Evolutionary conservation across 2,329 filamentous ascomycete species (phyloP), one percentile per base, ranked within the genome.

Genomic region (Verticillium klebahnii): DNA sequence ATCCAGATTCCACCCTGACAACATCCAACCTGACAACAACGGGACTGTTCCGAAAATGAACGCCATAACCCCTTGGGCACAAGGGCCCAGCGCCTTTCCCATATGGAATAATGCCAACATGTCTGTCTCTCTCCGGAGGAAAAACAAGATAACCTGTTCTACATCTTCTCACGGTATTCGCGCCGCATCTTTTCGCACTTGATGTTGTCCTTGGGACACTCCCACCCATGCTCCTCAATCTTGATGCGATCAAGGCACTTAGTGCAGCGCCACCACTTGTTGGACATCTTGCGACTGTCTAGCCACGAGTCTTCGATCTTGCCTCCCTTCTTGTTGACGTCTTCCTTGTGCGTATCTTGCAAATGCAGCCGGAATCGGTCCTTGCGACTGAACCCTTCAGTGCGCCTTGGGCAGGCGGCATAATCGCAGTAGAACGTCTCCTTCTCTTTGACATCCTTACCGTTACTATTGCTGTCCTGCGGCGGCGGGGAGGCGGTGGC

Each of bases 341-440:
- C 82, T 67, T 87, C 84, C 59, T 76, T 75, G 74, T 87, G 84
- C 63, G 75, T 83, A 39, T 82, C 78, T 31, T 83, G 78, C 37
- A 84, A 76, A 68, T 87, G 84, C 61, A 85, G 82, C 39, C 84
- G 78, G 68, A 79, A 83, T 69, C 86, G 84, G 65, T 87, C 84
- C 37, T 80, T 78, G 37, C 84, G 78, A 66, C 76, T 75, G 67
- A 86, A 86, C 1, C 82, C 78, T 1, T 77, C 72, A 6, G 69
- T 69, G 45, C 72, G 73, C 8, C 84, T 79, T 25, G 69, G 63
- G 68, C 84, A 86, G 45, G 70, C 73, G 25, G 73, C 70, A 66
- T 85, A 85, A 74, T 86, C 83, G 70, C 84, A 87, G 23, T 50
- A 32, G 50, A 69, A 72, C 66, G 75, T 82, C 12, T 76, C 73